Percentiles rank a stretch among this genome's conserved stretches.
Conservation (phyloP, 306 rosid species). For the Malus domestica region ASM211411v1 NC_041795.1:17962501-17963000, state of each 20-base stretch:
- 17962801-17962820: not conserved
- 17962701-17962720: not conserved
- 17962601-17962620: conserved; percentile 26
- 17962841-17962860: not conserved
- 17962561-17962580: conserved; percentile 31
- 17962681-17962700: conserved; percentile 51
- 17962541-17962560: conserved; percentile 40
- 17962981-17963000: not conserved
- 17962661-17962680: conserved; percentile 49
- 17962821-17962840: not conserved
- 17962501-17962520: conserved; percentile 42
- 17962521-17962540: conserved; percentile 27
- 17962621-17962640: conserved; percentile 23
- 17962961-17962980: not conserved
- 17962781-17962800: not conserved
- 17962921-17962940: not conserved
- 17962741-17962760: not conserved
- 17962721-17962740: not conserved
- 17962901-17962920: not conserved
- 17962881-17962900: not conserved
- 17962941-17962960: not conserved
- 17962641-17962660: conserved; percentile 49
- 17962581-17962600: conserved; percentile 25
- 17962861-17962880: not conserved
- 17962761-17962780: not conserved